Conservation (phyloP, 257 asterid genomes). For the Nicotiana tabacum region DNA sequence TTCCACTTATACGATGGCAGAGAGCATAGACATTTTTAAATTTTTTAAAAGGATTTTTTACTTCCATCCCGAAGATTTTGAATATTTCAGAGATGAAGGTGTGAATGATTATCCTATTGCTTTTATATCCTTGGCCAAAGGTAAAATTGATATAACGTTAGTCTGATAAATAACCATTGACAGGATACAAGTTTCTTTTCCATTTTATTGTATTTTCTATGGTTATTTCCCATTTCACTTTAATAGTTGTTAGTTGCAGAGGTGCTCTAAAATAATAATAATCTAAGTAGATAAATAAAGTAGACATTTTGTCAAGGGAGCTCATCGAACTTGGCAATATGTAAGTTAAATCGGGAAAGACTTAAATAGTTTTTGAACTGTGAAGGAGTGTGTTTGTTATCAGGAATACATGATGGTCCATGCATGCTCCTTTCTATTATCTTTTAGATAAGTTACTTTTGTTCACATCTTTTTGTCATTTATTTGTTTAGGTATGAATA, state of each 20-base stretch:
- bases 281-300: not conserved
- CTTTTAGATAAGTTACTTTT: not conserved
- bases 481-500: conserved; percentile 73
- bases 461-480: not conserved
- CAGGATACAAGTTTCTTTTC: not conserved
- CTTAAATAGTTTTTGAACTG: not conserved
- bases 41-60: not conserved
- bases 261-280: not conserved
- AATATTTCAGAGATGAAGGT: not conserved
- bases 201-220: not conserved
- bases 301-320: not conserved
- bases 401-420: not conserved
- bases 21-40: not conserved
- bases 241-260: not conserved
- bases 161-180: not conserved
- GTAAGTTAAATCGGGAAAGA: not conserved
- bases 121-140: not conserved
- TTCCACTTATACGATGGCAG: not conserved
- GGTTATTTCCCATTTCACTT: not conserved
- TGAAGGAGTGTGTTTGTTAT: not conserved
- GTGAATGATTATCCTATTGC: not conserved
- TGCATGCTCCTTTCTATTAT: not conserved
- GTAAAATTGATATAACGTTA: not conserved
- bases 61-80: not conserved
- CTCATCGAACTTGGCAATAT: not conserved